Conservation (phyloP, 164 flowering plant genomes). For the Brasenia schreberi region DNA sequence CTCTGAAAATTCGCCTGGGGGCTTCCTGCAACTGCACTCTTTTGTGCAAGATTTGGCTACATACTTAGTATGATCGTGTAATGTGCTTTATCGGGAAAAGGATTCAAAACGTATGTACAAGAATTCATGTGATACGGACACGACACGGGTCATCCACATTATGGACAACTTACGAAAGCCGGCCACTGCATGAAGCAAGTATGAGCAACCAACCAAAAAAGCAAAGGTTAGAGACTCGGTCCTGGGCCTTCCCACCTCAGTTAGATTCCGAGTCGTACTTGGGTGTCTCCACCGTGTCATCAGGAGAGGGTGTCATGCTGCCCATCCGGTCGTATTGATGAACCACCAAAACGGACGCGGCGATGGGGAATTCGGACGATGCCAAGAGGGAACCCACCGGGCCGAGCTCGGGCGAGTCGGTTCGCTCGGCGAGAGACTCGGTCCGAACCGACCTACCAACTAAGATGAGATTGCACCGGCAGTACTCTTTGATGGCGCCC, state of each 20-base stretch:
- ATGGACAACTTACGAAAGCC: no score
- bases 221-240: neutral
- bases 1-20: no score
- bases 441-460: conserved; percentile 34
- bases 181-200: no score
- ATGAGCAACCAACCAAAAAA: no score
- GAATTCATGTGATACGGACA: no score
- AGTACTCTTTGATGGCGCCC: conserved; percentile 10
- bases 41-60: no score
- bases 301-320: neutral
- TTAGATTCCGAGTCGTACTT: neutral
- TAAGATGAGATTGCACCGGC: conserved; percentile 28
- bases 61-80: no score
- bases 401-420: conserved; percentile 36
- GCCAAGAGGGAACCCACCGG: conserved; percentile 32
- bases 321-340: conserved; percentile 8
- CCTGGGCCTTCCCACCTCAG: neutral
- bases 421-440: conserved; percentile 3
- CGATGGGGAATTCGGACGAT: conserved; percentile 15
- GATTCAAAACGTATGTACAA: no score
- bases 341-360: conserved; percentile 12
- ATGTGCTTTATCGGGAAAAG: no score
- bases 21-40: no score
- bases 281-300: neutral
- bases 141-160: no score